These are phyloP conservation scores for Agastache rugosa DNA, from an alignment of 257 asterid genomes.

Conservation along the genomic window DNA sequence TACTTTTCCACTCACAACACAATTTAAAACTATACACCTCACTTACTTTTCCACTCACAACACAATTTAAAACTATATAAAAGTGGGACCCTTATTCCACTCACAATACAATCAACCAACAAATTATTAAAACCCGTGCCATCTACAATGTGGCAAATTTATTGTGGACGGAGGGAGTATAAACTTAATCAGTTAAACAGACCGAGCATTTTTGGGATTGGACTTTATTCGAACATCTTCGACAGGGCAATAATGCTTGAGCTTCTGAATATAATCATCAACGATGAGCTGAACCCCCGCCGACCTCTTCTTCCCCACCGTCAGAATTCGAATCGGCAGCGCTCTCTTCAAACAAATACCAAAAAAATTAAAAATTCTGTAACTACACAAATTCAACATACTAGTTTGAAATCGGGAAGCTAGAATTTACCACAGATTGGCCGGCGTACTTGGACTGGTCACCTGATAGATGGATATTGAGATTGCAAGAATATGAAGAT, in stretches of 20 bases:
- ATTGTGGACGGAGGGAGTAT: no score
- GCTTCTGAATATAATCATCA: slow-evolving; percentile 72
- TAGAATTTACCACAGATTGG: slow-evolving; percentile 56
- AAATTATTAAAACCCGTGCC: no score
- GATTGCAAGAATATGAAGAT: background rate
- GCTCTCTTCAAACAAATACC: slow-evolving; percentile 41
- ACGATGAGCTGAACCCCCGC: slow-evolving; percentile 72
- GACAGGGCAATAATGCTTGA: slow-evolving; percentile 68
- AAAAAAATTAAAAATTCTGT: background rate
- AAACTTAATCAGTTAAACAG: slow-evolving; percentile 29
- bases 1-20: no score
- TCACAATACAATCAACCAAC: no score
- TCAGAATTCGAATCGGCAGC: slow-evolving; percentile 76
- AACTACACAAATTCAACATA: background rate
- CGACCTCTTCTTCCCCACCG: slow-evolving; percentile 88
- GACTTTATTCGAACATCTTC: slow-evolving; percentile 79
- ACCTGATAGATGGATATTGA: slow-evolving; percentile 39
- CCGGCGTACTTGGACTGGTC: slow-evolving; percentile 51
- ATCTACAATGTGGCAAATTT: no score
- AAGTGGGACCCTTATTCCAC: no score
- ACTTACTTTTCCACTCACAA: no score
- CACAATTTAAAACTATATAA: no score
- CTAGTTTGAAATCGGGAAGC: background rate
- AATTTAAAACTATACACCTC: no score
- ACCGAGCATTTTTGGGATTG: slow-evolving; percentile 89